Evolutionary conservation across 345 rosid species (phyloP).

Genomic region (Pistacia integerrima): DNA sequence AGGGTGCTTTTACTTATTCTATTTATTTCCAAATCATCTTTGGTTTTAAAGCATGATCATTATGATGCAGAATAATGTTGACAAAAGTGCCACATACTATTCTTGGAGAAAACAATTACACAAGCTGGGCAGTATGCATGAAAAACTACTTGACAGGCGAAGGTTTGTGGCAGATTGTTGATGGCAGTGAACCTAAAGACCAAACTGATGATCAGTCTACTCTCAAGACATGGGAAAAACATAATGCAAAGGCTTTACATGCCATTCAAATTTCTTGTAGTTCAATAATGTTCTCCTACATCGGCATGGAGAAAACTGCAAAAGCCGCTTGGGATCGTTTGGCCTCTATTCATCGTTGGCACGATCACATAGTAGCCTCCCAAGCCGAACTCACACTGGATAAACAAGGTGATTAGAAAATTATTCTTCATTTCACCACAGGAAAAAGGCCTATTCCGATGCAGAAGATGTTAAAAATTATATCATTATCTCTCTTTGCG

Average conservation of each 20-base stretch:
- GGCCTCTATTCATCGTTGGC: background rate
- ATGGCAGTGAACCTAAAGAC: background rate
- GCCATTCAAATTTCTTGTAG: background rate
- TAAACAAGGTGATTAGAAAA: too few species aligned
- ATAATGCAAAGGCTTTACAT: background rate
- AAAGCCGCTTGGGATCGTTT: background rate
- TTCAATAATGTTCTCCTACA: background rate
- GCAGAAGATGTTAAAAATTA: too few species aligned
- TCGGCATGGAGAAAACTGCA: background rate
- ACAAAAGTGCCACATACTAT: background rate
- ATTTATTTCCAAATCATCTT: too few species aligned
- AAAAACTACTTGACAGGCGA: background rate
- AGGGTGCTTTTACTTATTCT: too few species aligned
- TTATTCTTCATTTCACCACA: too few species aligned
- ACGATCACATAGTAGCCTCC: too few species aligned
- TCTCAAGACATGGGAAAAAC: background rate
- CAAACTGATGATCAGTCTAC: background rate
- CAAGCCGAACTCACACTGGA: too few species aligned
- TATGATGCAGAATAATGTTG: too few species aligned
- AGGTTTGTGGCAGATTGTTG: background rate
- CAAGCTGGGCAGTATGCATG: background rate
- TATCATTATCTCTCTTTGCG: too few species aligned
- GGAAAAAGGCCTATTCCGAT: too few species aligned
- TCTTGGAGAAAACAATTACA: background rate
- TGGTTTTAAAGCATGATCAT: too few species aligned